Base-by-base conservation (phyloP, 352 stramenopile species). In the Globisporangium iwayamae region DNA sequence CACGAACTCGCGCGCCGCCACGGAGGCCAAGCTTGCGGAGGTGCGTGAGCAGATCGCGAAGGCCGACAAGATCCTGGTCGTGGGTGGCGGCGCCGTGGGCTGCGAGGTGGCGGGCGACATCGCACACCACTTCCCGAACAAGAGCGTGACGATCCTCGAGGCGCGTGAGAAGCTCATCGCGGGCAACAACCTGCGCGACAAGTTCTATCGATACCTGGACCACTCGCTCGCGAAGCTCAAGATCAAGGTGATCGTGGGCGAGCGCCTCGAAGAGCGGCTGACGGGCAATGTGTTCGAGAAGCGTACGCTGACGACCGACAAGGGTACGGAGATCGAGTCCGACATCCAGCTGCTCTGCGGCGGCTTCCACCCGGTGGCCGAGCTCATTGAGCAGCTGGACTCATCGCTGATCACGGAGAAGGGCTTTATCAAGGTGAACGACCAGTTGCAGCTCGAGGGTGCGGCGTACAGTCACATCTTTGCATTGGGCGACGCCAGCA, bases 21-120 rank as follows among this genome's bases (percentile, higher is more conserved):
- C 66, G 0, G 73, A 83, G 45, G 10, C 39, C 0, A 70, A 78
- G 43, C 60, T 87, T 9, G 28, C 64, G 4, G 61, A 78, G 25
- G 67, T 78, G 18, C 63, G 51, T 45, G 56, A 69, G 3, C 58
- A 71, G 20, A 83, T 88, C 46, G 70, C 69, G n/a, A 69, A 59
- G 8, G 76, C 76, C 3, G 22, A 72, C 16, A 81, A 62, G 55
- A 76, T 90, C 43, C 60, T 88, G 20, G 60, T 90, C 18, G 68
- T 90, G 0, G 81, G 81, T 6, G 81, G 81, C 20, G 81, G 81
- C 13, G 58, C 76, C 0, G 79, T 88, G 18, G 76, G 78, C n/a
- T 77, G 68, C 47, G 79, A 90, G 50, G 62, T 90, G n/a, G 81
- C 79, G 0, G 81, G 65, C 10, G 78, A 85, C 30, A 85, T 88